phyloP scores from a whole-genome alignment of 306 rosid species.

The Senna tora region DNA sequence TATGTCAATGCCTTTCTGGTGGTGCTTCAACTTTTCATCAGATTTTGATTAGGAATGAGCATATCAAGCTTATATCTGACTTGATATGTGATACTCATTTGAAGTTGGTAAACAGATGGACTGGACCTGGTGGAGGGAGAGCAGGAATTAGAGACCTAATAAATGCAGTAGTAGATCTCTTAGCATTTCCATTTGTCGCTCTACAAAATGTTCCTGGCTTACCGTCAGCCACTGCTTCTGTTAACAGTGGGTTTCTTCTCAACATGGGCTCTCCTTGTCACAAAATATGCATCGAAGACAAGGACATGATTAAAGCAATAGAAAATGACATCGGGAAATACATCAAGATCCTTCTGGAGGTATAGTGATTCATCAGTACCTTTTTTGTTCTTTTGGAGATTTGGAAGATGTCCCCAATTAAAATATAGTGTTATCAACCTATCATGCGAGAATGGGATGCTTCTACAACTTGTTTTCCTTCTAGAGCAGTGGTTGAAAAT shows the following conservation, averaged over 20 bases:
- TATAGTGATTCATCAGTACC: too few species aligned
- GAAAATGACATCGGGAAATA: constrained; percentile 88
- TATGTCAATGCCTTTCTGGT: constrained; percentile 83
- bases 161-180: constrained; percentile 69
- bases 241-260: constrained; percentile 85
- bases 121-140: constrained; percentile 89
- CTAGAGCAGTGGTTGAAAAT: constrained; percentile 27
- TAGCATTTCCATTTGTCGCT: constrained; percentile 96
- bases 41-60: constrained; percentile 65
- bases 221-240: constrained; percentile 82
- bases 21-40: constrained; percentile 81
- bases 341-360: constrained; percentile 81
- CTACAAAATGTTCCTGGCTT: constrained; percentile 86
- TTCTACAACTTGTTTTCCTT: constrained; percentile 22
- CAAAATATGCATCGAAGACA: constrained; percentile 81
- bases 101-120: constrained; percentile 76
- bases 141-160: constrained; percentile 71
- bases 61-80: constrained; percentile 69
- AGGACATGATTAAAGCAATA: constrained; percentile 72
- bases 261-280: constrained; percentile 84
- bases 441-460: too few species aligned
- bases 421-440: too few species aligned
- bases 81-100: constrained; percentile 76
- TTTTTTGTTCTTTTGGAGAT: constrained; percentile 15
- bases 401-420: constrained; percentile 9